Evolutionary conservation across 345 rosid genomes (phyloP).

Genomic region (Eutrema yunnanense): DNA sequence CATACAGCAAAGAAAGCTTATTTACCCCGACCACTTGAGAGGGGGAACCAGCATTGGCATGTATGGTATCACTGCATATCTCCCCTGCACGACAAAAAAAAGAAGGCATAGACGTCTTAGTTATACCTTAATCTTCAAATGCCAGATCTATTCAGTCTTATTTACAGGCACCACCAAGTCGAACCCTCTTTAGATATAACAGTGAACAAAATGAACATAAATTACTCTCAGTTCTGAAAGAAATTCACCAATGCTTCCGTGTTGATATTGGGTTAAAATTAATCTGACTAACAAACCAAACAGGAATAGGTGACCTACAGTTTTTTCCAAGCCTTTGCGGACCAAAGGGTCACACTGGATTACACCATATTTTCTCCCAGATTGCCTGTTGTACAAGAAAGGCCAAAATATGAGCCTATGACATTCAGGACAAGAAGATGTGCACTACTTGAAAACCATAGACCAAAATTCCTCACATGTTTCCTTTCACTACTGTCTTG

Average conservation of each 20-base stretch:
- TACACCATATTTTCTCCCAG: constrained; percentile 69
- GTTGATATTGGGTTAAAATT: neutral
- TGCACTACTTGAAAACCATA: constrained; percentile 4
- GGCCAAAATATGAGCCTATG: constrained; percentile 8
- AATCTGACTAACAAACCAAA: constrained; percentile 14
- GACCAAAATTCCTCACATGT: constrained; percentile 42
- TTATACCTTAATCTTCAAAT: neutral
- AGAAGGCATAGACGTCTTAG: neutral
- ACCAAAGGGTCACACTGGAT: constrained; percentile 80
- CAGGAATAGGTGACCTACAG: constrained; percentile 47
- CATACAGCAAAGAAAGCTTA: constrained; percentile 10
- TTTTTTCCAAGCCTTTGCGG: constrained; percentile 78
- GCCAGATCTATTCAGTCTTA: neutral
- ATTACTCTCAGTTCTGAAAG: neutral
- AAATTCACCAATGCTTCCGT: neutral
- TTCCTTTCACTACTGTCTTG: constrained; percentile 42
- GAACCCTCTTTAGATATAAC: neutral
- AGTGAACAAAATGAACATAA: constrained; percentile 7
- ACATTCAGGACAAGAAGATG: constrained; percentile 1
- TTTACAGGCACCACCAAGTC: neutral
- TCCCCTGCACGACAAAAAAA: constrained; percentile 56
- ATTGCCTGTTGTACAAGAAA: constrained; percentile 43
- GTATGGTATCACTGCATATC: constrained; percentile 93
- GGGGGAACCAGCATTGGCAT: constrained; percentile 99
- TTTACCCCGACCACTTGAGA: constrained; percentile 89